Percentiles rank a stretch among this genome's conserved stretches.
phyloP scores from a whole-genome alignment of 345 rosid species.

The Brassica carinata region DNA sequence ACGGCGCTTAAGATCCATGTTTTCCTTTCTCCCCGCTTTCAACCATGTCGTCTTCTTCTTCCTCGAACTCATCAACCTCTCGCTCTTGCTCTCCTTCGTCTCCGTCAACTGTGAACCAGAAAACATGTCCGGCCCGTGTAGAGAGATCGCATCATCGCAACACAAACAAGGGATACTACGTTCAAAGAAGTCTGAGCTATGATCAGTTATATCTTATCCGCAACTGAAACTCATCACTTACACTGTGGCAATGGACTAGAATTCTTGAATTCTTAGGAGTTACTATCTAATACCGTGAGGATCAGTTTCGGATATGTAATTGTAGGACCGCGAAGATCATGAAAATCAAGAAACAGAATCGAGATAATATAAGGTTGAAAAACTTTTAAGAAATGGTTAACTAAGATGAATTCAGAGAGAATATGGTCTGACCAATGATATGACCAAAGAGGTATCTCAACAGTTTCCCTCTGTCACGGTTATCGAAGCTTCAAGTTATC shows the following conservation, averaged over 20 bases:
- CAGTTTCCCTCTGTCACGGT: no score
- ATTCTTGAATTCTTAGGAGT: neutral
- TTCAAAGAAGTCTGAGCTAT: slow-evolving; percentile 50
- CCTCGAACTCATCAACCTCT: slow-evolving; percentile 40
- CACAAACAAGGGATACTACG: slow-evolving; percentile 48
- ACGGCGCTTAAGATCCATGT: slow-evolving; percentile 73
- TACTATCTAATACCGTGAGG: neutral
- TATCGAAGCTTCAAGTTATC: no score
- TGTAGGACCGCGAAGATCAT: neutral
- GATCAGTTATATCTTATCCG: slow-evolving; percentile 52
- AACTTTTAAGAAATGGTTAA: neutral
- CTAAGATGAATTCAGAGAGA: neutral
- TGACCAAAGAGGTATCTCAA: no score
- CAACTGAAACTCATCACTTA: slow-evolving; percentile 50
- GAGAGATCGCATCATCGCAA: slow-evolving; percentile 38
- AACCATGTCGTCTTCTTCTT: slow-evolving; percentile 32
- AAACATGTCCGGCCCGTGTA: slow-evolving; percentile 26
- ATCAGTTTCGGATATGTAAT: slow-evolving; percentile 21
- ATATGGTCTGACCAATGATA: no score
- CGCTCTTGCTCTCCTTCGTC: slow-evolving; percentile 39
- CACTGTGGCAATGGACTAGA: slow-evolving; percentile 16
- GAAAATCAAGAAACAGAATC: neutral
- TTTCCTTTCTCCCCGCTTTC: slow-evolving; percentile 58
- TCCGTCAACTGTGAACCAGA: neutral
- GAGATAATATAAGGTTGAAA: neutral